Conservation (phyloP, 129 eudicot species). For the Flaveria trinervia region DNA sequence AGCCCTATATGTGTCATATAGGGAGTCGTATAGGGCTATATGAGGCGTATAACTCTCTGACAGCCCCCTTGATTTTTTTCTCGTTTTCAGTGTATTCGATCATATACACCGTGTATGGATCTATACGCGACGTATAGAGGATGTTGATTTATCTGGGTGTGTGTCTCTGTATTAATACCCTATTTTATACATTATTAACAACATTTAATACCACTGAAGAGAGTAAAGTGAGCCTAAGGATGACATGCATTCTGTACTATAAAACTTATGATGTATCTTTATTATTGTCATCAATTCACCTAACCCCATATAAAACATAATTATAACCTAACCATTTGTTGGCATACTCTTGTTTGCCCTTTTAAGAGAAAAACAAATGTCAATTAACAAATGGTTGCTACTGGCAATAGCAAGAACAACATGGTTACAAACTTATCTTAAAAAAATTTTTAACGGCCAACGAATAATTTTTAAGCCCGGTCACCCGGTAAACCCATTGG, state of each 20-base stretch:
- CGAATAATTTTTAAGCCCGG: too few species aligned
- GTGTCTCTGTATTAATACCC: too few species aligned
- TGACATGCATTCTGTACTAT: not conserved
- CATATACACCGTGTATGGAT: too few species aligned
- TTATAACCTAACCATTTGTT: conserved; percentile 39
- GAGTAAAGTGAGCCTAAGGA: conserved; percentile 11
- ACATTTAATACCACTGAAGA: conserved; percentile 4
- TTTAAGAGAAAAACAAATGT: conserved; percentile 21
- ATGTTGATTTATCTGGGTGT: too few species aligned
- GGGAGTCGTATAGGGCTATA: too few species aligned
- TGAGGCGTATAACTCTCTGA: too few species aligned
- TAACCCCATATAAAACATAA: conserved; percentile 33
- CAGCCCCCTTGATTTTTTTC: too few species aligned
- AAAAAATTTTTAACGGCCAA: too few species aligned
- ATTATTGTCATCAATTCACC: conserved; percentile 34
- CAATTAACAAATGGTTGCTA: not conserved
- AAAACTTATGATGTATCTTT: conserved; percentile 18
- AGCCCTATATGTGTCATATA: too few species aligned
- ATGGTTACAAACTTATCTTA: conserved; percentile 16
- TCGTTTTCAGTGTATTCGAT: too few species aligned
- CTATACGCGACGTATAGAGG: too few species aligned
- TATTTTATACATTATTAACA: not conserved
- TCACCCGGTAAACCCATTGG: too few species aligned
- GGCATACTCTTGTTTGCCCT: conserved; percentile 36
- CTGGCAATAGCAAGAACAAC: conserved; percentile 24